These are phyloP conservation scores for Colletotrichum paranaense DNA, from an alignment of 2,329 filamentous ascomycete species.

Conservation along the genomic window DNA sequence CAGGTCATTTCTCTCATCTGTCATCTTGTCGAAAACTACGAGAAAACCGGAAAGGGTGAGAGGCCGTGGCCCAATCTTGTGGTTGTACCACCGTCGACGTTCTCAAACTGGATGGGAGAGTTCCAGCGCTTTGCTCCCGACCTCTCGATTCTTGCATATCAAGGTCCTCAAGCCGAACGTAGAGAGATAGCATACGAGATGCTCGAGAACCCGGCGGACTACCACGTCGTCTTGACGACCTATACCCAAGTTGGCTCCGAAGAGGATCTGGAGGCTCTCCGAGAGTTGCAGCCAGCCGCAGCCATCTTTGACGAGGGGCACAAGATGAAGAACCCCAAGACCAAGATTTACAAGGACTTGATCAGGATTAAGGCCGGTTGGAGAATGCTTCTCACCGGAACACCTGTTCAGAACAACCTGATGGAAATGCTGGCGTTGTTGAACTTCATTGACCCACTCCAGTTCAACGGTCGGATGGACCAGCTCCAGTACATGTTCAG, in stretches of 20 bases:
- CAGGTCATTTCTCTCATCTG: constrained; percentile 94
- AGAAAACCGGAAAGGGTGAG: constrained; percentile 44
- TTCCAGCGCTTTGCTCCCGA: constrained; percentile 87
- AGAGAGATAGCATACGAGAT: constrained; percentile 74
- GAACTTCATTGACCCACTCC: constrained; percentile 89
- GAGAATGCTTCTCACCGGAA: constrained; percentile 88
- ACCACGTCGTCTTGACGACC: constrained; percentile 71
- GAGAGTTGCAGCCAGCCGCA: constrained; percentile 59
- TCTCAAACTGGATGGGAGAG: constrained; percentile 96
- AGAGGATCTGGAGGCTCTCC: constrained; percentile 63
- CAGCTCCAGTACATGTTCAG: constrained; percentile 90
- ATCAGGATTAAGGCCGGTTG: constrained; percentile 83
- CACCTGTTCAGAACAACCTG: constrained; percentile 93
- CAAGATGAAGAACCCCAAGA: constrained; percentile 88
- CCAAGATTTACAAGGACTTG: constrained; percentile 83
- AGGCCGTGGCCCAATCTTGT: constrained; percentile 80
- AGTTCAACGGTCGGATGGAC: constrained; percentile 83
- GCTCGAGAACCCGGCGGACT: constrained; percentile 72
- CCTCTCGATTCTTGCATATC: constrained; percentile 78
- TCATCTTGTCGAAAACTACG: constrained; percentile 77
- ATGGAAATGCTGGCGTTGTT: constrained; percentile 91
- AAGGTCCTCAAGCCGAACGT: constrained; percentile 74
- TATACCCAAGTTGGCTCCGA: constrained; percentile 68
- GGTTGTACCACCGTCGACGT: constrained; percentile 90
- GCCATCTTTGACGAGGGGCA: constrained; percentile 95